These are phyloP conservation scores for Zygosaccharomyces bailii DNA, from an alignment of 805 yeast species.

Conservation along the genomic window DNA sequence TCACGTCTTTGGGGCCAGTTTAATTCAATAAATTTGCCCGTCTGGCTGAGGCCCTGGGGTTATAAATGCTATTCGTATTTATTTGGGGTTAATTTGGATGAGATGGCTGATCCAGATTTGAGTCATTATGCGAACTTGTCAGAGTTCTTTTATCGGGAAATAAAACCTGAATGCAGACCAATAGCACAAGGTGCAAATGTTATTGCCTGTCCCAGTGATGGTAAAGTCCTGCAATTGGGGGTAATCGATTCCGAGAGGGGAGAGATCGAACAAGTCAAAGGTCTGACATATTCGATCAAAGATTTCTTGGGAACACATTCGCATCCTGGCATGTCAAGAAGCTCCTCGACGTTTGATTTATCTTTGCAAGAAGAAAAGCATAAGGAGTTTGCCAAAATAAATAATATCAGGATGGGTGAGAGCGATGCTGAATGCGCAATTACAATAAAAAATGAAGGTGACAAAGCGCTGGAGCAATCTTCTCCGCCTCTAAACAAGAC, in stretches of 20 bases:
- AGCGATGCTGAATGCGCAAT: constrained; percentile 31
- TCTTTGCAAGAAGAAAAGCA: constrained; percentile 47
- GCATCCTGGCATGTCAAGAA: constrained; percentile 35
- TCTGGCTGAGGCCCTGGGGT: constrained; percentile 83
- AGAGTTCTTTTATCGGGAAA: constrained; percentile 84
- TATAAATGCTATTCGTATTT: constrained; percentile 69
- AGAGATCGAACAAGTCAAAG: constrained; percentile 94
- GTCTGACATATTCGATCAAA: constrained; percentile 86
- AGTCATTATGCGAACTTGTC: constrained; percentile 72
- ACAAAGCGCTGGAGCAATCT: constrained; percentile 45
- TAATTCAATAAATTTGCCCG: constrained; percentile 77
- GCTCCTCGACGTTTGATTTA: constrained; percentile 26
- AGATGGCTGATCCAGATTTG: constrained; percentile 80
- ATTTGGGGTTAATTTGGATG: constrained; percentile 87
- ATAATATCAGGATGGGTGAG: constrained; percentile 51
- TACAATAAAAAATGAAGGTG: constrained; percentile 63
- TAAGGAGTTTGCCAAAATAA: constrained; percentile 70
- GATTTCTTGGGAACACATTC: constrained; percentile 69
- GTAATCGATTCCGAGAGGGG: constrained; percentile 62
- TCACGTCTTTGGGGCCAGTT: constrained; percentile 94
- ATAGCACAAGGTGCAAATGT: constrained; percentile 54
- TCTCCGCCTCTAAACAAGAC: constrained; percentile 31
- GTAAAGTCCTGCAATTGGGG: constrained; percentile 83
- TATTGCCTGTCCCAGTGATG: constrained; percentile 90
- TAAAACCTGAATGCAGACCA: constrained; percentile 77